phyloP scores from a whole-genome alignment of 1,139 yeast genomes.

The Suhomyces guaymorum region DNA sequence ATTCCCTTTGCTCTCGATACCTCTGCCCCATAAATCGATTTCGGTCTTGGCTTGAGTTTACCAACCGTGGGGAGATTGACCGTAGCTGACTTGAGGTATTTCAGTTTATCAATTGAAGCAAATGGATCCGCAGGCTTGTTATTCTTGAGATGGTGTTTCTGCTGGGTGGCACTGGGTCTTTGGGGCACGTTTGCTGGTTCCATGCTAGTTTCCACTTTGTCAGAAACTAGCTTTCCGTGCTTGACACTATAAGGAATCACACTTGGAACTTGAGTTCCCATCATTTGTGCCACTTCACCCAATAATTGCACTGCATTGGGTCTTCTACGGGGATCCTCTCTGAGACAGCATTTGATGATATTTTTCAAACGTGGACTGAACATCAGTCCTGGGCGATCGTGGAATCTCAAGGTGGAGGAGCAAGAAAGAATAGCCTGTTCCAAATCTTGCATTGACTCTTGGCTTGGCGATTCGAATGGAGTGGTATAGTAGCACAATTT shows the following conservation, averaged over 20 bases:
- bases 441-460: constrained; percentile 38
- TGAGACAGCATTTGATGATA: constrained; percentile 60
- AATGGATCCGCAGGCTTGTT: constrained; percentile 33
- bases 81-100: constrained; percentile 19
- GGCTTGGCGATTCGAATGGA: constrained; percentile 77
- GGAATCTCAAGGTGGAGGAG: constrained; percentile 34
- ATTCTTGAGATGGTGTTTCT: constrained; percentile 8
- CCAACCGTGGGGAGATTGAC: constrained; percentile 12
- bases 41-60: constrained; percentile 19
- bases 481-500: constrained; percentile 92
- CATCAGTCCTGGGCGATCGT: constrained; percentile 39
- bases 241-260: constrained; percentile 40
- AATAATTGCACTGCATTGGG: constrained; percentile 74
- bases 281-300: constrained; percentile 66
- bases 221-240: constrained; percentile 2
- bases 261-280: constrained; percentile 56
- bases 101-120: constrained; percentile 41
- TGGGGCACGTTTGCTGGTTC: too few relatives aligned
- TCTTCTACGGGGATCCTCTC: constrained; percentile 69
- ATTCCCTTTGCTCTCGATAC: constrained; percentile 14
- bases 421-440: constrained; percentile 42
- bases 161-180: too few relatives aligned
- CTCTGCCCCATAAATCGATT: constrained; percentile 19
- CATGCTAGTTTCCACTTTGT: constrained; percentile 2
- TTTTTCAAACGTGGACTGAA: constrained; percentile 52